Base-by-base conservation (phyloP, 768 basidiomycete species). In the Mycena capillaripes region DNA sequence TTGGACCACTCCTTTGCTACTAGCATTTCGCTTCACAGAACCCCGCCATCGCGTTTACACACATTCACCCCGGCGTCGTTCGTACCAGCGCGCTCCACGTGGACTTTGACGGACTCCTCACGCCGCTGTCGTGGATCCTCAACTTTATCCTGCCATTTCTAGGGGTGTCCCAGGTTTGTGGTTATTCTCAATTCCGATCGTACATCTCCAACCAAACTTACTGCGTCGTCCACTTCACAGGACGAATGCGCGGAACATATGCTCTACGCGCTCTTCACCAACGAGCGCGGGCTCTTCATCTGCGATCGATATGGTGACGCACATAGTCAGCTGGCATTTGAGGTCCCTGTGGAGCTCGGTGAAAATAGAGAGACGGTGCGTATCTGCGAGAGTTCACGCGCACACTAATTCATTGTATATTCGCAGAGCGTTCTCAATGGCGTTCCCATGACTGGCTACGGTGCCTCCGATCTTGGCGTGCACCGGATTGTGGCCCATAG, bases 41-140 rank as follows among this genome's bases (percentile, higher is more conserved):
- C 42, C 77, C 78, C 1, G 52, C 25, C n/a, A 62, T 81, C 21
- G 71, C 76, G 21, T 78, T 81, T 69, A 77, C 75, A 0, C 80
- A 81, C 57, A 75, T 74, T n/a, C 71, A 64, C 36, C 80, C 80
- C 0, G 80, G 80, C 6, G 25, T 65, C 27, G 79, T 81, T 19
- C 66, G 69, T 23, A 79, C 80, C 44, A 9, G 42, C 27, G 29
- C 11, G 0, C 44, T 44, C 3, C 44, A 23, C 42, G 48, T 21
- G n/a, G 66, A 69, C 34, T 60, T 75, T 23, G 70, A 66, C 21
- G 70, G 74, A 5, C n/a, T 71, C 23, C 62, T 75, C 40, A 69
- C 70, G 21, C 74, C 70, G 14, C 50, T 75, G 2, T 40, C 61
- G 29, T 75, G 74, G 74, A 10, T 59, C 29, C 21, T 65, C 70